Percentiles rank a stretch among this genome's conserved stretches.
These are phyloP conservation scores for Hepatocystis sp. DNA, from an alignment of 169 alveolate genomes.

Conservation along the genomic window DNA sequence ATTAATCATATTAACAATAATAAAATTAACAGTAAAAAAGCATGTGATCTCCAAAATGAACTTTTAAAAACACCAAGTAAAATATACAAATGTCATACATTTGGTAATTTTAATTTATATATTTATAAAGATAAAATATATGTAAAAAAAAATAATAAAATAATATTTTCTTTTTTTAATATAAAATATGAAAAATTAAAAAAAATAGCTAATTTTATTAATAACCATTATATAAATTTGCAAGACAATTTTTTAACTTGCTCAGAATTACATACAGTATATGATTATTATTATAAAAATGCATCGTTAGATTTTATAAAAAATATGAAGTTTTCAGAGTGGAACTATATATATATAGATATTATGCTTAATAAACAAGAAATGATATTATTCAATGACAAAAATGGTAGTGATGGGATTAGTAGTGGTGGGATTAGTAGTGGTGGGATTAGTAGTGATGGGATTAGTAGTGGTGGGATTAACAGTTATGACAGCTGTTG, in stretches of 20 bases:
- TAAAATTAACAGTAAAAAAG: no score
- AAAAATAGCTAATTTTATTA: neutral
- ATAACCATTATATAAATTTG: conserved; percentile 50
- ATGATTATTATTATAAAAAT: conserved; percentile 4
- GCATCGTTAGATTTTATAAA: conserved; percentile 4
- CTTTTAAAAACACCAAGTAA: no score
- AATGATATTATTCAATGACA: no score
- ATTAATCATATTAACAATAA: no score
- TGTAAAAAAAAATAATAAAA: conserved; percentile 16
- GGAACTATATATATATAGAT: conserved; percentile 57
- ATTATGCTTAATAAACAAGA: conserved; percentile 6
- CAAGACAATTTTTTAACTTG: conserved; percentile 44
- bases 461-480: no score
- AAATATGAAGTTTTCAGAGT: conserved; percentile 11
- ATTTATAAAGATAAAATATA: conserved; percentile 12
- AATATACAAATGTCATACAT: no score
- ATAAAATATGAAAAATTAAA: conserved; percentile 19
- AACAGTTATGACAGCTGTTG: no score
- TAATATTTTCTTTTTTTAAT: conserved; percentile 33
- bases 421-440: neutral
- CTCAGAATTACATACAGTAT: neutral
- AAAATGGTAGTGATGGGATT: neutral
- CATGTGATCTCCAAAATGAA: neutral
- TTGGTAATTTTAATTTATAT: conserved; percentile 6
- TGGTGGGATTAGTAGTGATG: no score